Evolutionary conservation across 164 flowering plant species (phyloP), one percentile per base, ranked within the genome.

Genomic region (Tetrastigma voinierianum): DNA sequence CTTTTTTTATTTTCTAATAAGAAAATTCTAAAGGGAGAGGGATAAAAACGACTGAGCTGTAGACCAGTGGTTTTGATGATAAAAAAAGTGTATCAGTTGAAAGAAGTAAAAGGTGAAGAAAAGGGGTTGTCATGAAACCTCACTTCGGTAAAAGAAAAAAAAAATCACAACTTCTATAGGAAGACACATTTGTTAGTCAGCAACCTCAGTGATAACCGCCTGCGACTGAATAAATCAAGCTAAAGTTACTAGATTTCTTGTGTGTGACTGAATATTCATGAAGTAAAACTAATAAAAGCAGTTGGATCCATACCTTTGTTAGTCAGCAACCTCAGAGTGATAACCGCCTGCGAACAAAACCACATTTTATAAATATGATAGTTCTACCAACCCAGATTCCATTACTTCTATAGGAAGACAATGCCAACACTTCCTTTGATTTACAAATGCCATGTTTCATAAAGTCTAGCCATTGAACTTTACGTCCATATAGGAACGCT

Each of bases 281-380:
- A 12, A 44, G 15, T 4, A 57, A 54, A 45, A 46, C 9, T 21
- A 18, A 17, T 1, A 58, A 17, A 14, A 13, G 10, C n/a, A n/a
- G 44, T 24, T 43, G 46, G 20, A 46, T 2, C n/a, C 64, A 25
- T 87, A 87, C 90, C 90, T 76, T 80, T 70, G 59, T 78, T 69
- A 55, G 52, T 20, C 16, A 87, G 81, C 24, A 79, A 60, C 49
- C 76, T 72, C 63, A n/a, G n/a, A 88, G 52, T 21, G 66, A 75
- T 59, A 86, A 83, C 52, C 80, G 72, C 75, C 96, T 80, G 66
- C 85, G 80, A 44, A 71, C 72, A 69, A 74, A 67, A 72, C 89
- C 93, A 95, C 92, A 89, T 67, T 83, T 89, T 71, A 90, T 6
- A 64, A 46, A 21, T 69, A 90, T 67, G 64, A 65, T 76, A 76